These are phyloP conservation scores for Saturnispora bothae DNA, from an alignment of 805 yeast genomes.

Conservation along the genomic window DNA sequence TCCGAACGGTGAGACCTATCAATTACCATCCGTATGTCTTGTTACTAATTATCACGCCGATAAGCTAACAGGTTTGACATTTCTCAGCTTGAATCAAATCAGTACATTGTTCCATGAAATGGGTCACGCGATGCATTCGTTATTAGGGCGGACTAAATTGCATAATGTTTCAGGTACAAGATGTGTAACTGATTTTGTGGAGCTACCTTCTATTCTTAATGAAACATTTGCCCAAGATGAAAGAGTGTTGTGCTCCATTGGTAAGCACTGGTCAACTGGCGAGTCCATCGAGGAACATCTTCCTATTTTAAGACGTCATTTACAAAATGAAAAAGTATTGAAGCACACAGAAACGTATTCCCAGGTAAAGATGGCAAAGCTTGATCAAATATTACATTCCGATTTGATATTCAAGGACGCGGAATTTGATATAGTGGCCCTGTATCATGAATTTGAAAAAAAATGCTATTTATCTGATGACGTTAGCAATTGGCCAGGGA, in stretches of 20 bases:
- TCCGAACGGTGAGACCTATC: slow-evolving; percentile 43
- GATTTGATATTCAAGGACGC: slow-evolving; percentile 23
- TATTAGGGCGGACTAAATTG: slow-evolving; percentile 82
- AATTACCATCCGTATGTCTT: slow-evolving; percentile 81
- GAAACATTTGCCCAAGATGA: slow-evolving; percentile 83
- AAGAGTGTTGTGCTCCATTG: slow-evolving; percentile 62
- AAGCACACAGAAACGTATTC: slow-evolving; percentile 68
- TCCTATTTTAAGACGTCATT: slow-evolving; percentile 34
- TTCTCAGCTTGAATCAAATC: slow-evolving; percentile 65
- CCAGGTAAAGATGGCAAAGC: slow-evolving; percentile 80
- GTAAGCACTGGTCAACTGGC: slow-evolving; percentile 60
- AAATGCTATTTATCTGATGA: slow-evolving; percentile 52
- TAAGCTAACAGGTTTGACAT: slow-evolving; percentile 29
- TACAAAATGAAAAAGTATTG: slow-evolving; percentile 40
- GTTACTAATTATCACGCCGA: slow-evolving; percentile 66
- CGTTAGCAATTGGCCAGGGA: slow-evolving; percentile 82
- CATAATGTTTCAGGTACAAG: slow-evolving; percentile 94
- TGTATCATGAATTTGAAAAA: slow-evolving; percentile 59
- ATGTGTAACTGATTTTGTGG: slow-evolving; percentile 94
- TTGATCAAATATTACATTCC: slow-evolving; percentile 74
- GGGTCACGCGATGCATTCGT: slow-evolving; percentile 98
- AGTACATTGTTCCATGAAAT: slow-evolving; percentile 95
- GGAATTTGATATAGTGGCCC: slow-evolving; percentile 44
- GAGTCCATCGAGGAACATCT: slow-evolving; percentile 43
- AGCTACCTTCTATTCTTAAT: slow-evolving; percentile 92